Base-by-base conservation (phyloP, 1,284 basidiomycete genomes). In the Volvariella volvacea region DNA sequence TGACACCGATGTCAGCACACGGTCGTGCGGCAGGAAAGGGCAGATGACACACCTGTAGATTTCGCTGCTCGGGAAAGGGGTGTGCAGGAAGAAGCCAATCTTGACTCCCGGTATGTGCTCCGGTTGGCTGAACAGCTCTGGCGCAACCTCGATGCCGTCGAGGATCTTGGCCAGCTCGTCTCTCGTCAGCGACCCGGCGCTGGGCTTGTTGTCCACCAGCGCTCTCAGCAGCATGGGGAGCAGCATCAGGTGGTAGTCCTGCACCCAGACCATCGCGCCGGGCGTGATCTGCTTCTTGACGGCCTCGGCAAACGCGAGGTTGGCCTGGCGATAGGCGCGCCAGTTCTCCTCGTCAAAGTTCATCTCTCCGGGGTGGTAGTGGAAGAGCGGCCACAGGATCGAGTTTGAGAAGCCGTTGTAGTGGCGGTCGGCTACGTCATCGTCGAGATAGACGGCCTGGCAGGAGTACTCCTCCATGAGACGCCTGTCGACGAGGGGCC, bases 341-440 rank as follows among this genome's bases (percentile, higher is more conserved):
- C 95, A 99, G 65, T 98, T 91, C 58, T 88, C 89, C 68, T 97
- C 92, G 67, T 98, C 95, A 62, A 99, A 99, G 68, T 93, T 96
- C 93, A 99, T 99, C 68, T 97, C 93, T 52, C 93, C 92, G 12
- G 92, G 92, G 63, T 97, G 94, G 66, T 98, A 99, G 65, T 99
- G 95, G 76, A 99, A 98, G 39, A 99, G 74, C 0, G 95, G 95
- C 95, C 95, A 99, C 32, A 99, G 81, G 66, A 99, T 99, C 41
- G 92, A 96, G 73, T 99, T 99, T 53, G 92, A 94, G 75, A 99
- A 99, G 50, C 90, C 91, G 58, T 98, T 99, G 74, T 99, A 99
- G 66, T 98, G 95, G 45, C 87, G 80, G 66, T 99, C 96, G 10
- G 96, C 95, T 50, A 99, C 77, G 55, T 98, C 95, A 61, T 98